Base-by-base conservation (phyloP, 2,329 filamentous ascomycete species). In the Alternaria angustiovoidea region DNA sequence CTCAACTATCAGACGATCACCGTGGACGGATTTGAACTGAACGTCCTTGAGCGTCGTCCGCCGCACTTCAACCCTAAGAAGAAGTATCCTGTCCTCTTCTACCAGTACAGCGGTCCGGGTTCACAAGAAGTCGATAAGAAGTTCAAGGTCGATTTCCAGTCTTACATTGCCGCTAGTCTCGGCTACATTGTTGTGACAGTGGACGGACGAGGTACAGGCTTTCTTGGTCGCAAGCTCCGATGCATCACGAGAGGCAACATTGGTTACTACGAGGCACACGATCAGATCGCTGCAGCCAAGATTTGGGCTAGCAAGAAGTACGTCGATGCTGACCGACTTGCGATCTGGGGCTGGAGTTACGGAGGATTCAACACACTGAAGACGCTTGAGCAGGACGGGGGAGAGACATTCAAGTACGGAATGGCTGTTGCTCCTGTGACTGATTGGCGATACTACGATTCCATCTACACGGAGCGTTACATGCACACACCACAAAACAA, bases 351-450 rank as follows among this genome's bases (percentile, higher is more conserved):
- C 48, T 99, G 95, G 95, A 96, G 92, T 64, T 99, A 95, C 74
- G 95, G 95, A 59, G 95, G 95, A 11, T 99, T 96, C 83, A 91
- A 92, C 83, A 92, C 95, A 6, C 86, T 99, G 72, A 99, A 99
- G 83, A 95, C 93, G 1, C 88, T 99, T 12, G 95, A 99, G 82
- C 86, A 88, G 63, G 95, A 99, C 75, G 94, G 88, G 8, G 95
- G 96, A 5, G 78, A 88, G 74, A 98, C 94, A 0, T 99, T 97
- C 82, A 89, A 89, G 65, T 99, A 99, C 77, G 96, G 95, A 69
- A 97, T 99, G 91, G 93, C 96, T 7, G 96, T 99, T 52, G 95
- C 95, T 1, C 95, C 95, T 18, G 95, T 99, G n/a, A 98, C 94
- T 0, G 94, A 99, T 79, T 99, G 95, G 95, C 87, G 91, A 58